Conservation (phyloP, 352 stramenopile species). For the Globisporangium radiosum region DNA sequence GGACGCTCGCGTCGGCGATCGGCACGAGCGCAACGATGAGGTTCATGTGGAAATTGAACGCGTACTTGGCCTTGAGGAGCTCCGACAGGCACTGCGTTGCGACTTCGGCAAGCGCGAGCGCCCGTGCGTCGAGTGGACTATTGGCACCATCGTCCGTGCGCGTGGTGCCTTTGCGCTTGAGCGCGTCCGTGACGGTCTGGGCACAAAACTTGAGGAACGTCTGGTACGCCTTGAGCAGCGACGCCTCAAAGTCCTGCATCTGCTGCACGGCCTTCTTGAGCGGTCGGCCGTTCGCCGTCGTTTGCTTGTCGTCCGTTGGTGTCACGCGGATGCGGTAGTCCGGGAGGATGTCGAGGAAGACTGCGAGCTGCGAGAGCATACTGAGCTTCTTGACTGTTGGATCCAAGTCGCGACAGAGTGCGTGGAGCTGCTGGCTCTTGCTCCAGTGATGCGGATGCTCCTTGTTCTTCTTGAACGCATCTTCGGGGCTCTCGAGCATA, state of each 20-base stretch:
- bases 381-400: slow-evolving; percentile 78
- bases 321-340: slow-evolving; percentile 91
- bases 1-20: slow-evolving; percentile 63
- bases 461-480: slow-evolving; percentile 84
- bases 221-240: slow-evolving; percentile 79
- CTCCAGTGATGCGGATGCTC: slow-evolving; percentile 72
- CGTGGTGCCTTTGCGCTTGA: slow-evolving; percentile 48
- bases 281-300: slow-evolving; percentile 39
- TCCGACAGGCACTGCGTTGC: slow-evolving; percentile 68
- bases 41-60: slow-evolving; percentile 86
- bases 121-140: slow-evolving; percentile 16
- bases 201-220: slow-evolving; percentile 75
- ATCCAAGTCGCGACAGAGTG: slow-evolving; percentile 66
- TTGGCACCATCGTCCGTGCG: slow-evolving; percentile 18
- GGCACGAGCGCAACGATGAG: slow-evolving; percentile 77
- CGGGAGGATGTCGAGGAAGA: slow-evolving; percentile 95
- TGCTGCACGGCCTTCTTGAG: slow-evolving; percentile 86
- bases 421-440: slow-evolving; percentile 76
- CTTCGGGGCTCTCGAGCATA: slow-evolving; percentile 83
- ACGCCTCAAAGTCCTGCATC: slow-evolving; percentile 77
- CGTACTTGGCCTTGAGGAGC: slow-evolving; percentile 76
- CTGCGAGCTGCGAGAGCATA: slow-evolving; percentile 90
- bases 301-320: slow-evolving; percentile 74
- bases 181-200: slow-evolving; percentile 46
- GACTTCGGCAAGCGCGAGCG: slow-evolving; percentile 60